Evolutionary conservation across 257 asterid genomes (phyloP).

Genomic region (Cynanchum wilfordii): DNA sequence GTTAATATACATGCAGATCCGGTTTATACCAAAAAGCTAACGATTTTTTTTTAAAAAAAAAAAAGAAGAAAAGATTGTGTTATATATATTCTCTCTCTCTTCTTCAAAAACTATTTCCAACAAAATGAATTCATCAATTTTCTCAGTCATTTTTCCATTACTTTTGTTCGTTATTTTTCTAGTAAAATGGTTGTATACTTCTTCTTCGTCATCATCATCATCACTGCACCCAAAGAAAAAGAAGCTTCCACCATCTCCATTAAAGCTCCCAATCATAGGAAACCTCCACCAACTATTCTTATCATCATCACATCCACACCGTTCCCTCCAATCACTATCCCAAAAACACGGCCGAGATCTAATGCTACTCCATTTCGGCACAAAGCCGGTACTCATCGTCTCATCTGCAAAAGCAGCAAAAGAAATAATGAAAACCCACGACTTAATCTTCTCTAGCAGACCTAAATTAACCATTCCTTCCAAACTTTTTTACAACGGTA

Average conservation of each 20-base stretch:
- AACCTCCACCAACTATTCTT: slow-evolving; percentile 35
- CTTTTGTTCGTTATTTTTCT: not conserved
- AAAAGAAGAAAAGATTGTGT: too few species aligned
- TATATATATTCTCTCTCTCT: too few species aligned
- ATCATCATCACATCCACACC: slow-evolving; percentile 23
- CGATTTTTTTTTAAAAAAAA: too few species aligned
- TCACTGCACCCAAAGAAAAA: not conserved
- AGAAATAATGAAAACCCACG: not conserved
- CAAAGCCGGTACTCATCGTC: not conserved
- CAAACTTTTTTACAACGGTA: slow-evolving; percentile 1
- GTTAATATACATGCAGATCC: too few species aligned
- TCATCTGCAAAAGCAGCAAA: not conserved
- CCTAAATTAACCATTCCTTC: slow-evolving; percentile 9
- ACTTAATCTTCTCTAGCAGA: slow-evolving; percentile 15
- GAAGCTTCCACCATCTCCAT: slow-evolving; percentile 36
- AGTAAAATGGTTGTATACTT: slow-evolving; percentile 11
- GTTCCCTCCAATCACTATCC: slow-evolving; percentile 17
- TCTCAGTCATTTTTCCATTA: not conserved
- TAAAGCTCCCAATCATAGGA: slow-evolving; percentile 35
- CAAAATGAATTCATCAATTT: not conserved
- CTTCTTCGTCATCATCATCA: not conserved
- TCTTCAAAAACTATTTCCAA: not conserved
- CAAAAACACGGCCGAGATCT: slow-evolving; percentile 27
- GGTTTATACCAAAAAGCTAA: too few species aligned
- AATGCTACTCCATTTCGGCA: slow-evolving; percentile 40